phyloP scores from a whole-genome alignment of 768 basidiomycete species.

The Flagelloscypha sp. region DNA sequence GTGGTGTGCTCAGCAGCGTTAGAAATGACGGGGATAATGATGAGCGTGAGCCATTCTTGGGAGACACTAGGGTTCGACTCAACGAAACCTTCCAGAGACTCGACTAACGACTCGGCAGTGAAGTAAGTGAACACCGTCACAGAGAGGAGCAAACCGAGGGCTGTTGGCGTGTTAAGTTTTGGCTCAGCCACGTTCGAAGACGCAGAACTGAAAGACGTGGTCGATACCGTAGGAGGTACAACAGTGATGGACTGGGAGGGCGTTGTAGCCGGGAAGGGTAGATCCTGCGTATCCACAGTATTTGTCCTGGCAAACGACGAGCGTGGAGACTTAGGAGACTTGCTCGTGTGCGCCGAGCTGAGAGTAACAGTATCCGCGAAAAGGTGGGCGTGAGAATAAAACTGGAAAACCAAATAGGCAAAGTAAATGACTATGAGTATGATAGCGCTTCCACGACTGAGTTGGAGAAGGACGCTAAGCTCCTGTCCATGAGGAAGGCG shows the following conservation, averaged over 20 bases:
- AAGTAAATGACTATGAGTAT: slow-evolving; percentile 36
- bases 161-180: slow-evolving; percentile 27
- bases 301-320: slow-evolving; percentile 12
- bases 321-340: slow-evolving; percentile 1
- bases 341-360: neutral
- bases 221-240: too few relatives aligned
- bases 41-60: slow-evolving; percentile 37
- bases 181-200: slow-evolving; percentile 17
- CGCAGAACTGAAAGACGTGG: slow-evolving; percentile 8
- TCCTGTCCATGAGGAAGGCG: slow-evolving; percentile 28
- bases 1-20: slow-evolving; percentile 88
- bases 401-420: slow-evolving; percentile 41
- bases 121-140: slow-evolving; percentile 32
- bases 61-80: slow-evolving; percentile 28
- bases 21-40: slow-evolving; percentile 35
- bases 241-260: too few relatives aligned
- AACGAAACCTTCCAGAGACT: slow-evolving; percentile 31
- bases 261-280: slow-evolving; percentile 16
- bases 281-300: slow-evolving; percentile 14
- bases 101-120: slow-evolving; percentile 33
- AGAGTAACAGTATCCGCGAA: slow-evolving; percentile 17
- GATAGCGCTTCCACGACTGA: slow-evolving; percentile 41
- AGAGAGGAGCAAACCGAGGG: slow-evolving; percentile 22
- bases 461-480: slow-evolving; percentile 30
- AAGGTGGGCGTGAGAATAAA: slow-evolving; percentile 42